These are phyloP conservation scores for Cyclocybe aegerita DNA, from an alignment of 768 basidiomycete species.

Conservation along the genomic window DNA sequence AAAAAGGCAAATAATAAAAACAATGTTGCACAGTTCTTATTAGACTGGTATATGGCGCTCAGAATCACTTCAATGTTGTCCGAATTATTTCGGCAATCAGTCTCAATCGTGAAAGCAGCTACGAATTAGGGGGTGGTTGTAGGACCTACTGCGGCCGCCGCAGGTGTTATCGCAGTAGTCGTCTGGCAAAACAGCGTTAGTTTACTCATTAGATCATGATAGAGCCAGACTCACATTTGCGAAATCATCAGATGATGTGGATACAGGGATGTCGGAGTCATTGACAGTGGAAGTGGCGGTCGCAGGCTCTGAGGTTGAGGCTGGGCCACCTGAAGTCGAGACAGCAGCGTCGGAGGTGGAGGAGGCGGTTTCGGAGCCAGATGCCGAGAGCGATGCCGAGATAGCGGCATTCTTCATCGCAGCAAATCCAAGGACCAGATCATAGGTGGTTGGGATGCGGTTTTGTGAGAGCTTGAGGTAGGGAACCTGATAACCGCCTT, in stretches of 20 bases:
- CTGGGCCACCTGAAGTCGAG: no score
- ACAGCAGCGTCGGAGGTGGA: not conserved
- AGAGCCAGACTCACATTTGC: not conserved
- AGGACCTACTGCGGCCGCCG: no score
- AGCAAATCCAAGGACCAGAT: constrained; percentile 22
- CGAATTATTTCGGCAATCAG: no score
- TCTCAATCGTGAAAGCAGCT: no score
- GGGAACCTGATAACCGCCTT: constrained; percentile 60
- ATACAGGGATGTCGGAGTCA: not conserved
- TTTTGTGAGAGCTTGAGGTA: constrained; percentile 62
- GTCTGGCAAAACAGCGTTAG: no score
- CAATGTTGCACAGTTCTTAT: no score
- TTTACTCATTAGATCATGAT: not conserved
- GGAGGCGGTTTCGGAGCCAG: not conserved
- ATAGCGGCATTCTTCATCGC: constrained; percentile 15
- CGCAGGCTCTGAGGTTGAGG: not conserved
- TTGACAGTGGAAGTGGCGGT: not conserved
- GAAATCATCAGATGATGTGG: not conserved
- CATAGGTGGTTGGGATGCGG: constrained; percentile 52
- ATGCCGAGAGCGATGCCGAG: constrained; percentile 1
- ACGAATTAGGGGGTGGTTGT: no score
- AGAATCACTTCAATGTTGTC: no score
- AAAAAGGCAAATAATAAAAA: no score
- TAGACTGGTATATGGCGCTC: no score
- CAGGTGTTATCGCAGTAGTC: no score